A percentile compares a stretch with the other conserved stretches of the same genome.
These are phyloP conservation scores for Aspergillus calidoustus DNA, from an alignment of 2,329 filamentous ascomycete genomes.

Conservation along the genomic window DNA sequence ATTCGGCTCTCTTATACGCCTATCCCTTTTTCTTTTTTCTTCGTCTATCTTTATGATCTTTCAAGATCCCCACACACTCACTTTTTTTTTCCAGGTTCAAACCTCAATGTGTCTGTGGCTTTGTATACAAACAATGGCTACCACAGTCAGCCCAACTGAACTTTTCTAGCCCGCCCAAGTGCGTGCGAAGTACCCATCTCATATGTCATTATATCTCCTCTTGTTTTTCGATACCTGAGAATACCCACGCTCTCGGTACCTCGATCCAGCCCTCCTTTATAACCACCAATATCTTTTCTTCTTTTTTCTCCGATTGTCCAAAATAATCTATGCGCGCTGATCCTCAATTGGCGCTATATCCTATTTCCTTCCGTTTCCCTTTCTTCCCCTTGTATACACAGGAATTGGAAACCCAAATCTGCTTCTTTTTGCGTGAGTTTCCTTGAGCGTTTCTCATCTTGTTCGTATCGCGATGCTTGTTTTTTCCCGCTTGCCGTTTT, in stretches of 20 bases:
- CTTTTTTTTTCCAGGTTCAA: not conserved
- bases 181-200: conserved; percentile 1
- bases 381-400: conserved; percentile 22
- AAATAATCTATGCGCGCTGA: not conserved
- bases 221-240: conserved; percentile 8
- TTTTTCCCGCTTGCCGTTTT: not conserved
- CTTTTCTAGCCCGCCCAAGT: not conserved
- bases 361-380: conserved; percentile 9
- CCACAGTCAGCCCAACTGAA: not conserved
- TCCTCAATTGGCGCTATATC: conserved; percentile 15
- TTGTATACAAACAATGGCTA: not conserved
- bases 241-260: not conserved
- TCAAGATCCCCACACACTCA: conserved; percentile 1
- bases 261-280: conserved; percentile 12
- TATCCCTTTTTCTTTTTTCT: conserved; percentile 6
- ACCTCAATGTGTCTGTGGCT: not conserved
- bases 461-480: not conserved
- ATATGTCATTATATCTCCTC: conserved; percentile 15
- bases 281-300: conserved; percentile 12
- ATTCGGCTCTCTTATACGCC: conserved; percentile 23
- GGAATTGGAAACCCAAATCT: conserved; percentile 18
- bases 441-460: conserved; percentile 23
- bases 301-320: not conserved
- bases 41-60: conserved; percentile 18
- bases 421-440: conserved; percentile 18